These are phyloP conservation scores for Haberlea rhodopensis DNA, from an alignment of 257 asterid species.

Conservation along the genomic window DNA sequence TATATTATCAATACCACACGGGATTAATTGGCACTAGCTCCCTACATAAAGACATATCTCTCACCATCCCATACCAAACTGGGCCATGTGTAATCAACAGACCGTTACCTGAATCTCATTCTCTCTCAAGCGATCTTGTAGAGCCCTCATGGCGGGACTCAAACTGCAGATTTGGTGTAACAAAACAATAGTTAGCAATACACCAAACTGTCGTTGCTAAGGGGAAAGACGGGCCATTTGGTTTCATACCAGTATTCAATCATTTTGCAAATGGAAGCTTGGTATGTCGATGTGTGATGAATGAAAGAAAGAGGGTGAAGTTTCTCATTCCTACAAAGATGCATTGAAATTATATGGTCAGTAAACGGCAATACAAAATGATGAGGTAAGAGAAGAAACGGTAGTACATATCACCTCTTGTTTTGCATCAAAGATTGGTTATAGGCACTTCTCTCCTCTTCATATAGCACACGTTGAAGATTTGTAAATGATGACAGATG, in stretches of 20 bases:
- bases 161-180: slow-evolving; percentile 53
- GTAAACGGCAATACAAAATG: neutral
- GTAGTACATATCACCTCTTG: slow-evolving; percentile 46
- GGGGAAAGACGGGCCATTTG: neutral
- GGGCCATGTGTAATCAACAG: neutral
- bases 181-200: slow-evolving; percentile 22
- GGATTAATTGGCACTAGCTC: too few species aligned
- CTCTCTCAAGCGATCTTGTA: slow-evolving; percentile 86
- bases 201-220: slow-evolving; percentile 1
- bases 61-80: neutral
- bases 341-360: slow-evolving; percentile 13
- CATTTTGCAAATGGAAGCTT: slow-evolving; percentile 98
- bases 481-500: slow-evolving; percentile 70
- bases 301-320: slow-evolving; percentile 83
- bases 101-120: slow-evolving; percentile 78
- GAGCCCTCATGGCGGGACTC: slow-evolving; percentile 83
- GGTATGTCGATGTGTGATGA: slow-evolving; percentile 95
- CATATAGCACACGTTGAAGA: slow-evolving; percentile 79
- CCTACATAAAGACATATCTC: neutral
- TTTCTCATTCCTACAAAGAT: slow-evolving; percentile 57
- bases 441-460: slow-evolving; percentile 90
- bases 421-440: slow-evolving; percentile 68
- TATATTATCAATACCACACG: too few species aligned
- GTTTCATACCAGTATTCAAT: slow-evolving; percentile 81
- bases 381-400: slow-evolving; percentile 7